Conservation (phyloP, 163 green algal genomes). For the Smithsoniella earleae region DNA sequence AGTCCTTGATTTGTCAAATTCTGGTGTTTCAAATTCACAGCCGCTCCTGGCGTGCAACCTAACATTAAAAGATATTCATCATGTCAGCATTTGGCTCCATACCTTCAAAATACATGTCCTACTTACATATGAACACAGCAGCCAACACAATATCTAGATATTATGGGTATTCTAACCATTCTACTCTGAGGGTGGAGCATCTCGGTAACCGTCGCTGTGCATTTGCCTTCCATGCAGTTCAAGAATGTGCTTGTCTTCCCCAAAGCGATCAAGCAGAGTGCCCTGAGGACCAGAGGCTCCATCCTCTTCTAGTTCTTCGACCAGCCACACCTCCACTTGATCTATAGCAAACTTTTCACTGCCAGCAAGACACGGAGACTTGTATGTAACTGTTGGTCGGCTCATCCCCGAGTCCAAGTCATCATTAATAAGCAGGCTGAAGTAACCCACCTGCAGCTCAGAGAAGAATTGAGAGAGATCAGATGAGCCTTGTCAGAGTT, state of each 20-base stretch:
- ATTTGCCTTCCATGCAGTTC: conserved; percentile 5
- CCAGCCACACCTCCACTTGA: neutral
- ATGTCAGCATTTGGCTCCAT: neutral
- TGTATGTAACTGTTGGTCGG: conserved; percentile 46
- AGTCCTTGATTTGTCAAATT: too few relatives aligned
- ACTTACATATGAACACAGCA: neutral
- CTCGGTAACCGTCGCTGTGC: neutral
- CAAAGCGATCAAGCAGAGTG: neutral
- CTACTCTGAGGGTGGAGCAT: conserved; percentile 6
- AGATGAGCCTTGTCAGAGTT: neutral
- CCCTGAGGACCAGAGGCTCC: neutral
- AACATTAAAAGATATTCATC: neutral
- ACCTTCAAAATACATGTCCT: neutral
- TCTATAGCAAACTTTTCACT: conserved; percentile 31
- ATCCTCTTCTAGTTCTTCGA: neutral
- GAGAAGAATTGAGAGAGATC: neutral
- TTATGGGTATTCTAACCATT: too few relatives aligned
- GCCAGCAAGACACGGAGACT: conserved; percentile 19
- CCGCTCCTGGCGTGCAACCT: neutral
- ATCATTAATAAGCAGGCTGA: conserved; percentile 51
- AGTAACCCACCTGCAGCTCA: conserved; percentile 47
- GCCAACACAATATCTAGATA: too few relatives aligned
- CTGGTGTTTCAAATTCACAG: neutral
- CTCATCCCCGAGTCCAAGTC: conserved; percentile 55
- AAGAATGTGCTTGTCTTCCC: conserved; percentile 19